Evolutionary conservation across 2,329 filamentous ascomycete species (phyloP), one percentile per base, ranked within the genome.

Genomic region (Botrytis medusae): DNA sequence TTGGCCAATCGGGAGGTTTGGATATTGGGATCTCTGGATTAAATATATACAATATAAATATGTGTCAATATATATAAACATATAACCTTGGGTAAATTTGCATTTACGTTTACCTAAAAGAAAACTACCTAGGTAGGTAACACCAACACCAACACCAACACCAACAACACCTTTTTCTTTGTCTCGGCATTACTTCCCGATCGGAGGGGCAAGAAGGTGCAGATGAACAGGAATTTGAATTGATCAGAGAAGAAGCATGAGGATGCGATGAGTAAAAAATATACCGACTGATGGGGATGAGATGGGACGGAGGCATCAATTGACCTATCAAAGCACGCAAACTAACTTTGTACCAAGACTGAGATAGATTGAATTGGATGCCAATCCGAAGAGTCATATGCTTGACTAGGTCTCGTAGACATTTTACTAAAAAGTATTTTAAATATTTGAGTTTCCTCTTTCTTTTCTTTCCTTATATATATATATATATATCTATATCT

Each of bases 101-200:
- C 37, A 37, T 8, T 8, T 1, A 9, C 37, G 9, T 37, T 9
- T 9, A 37, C 37, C 37, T 37, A 37, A 37, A 37, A 37, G 9
- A 8, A 37, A 9, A 37, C 37, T 37, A 9, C 37, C 37, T 37
- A 37, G 37, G 37, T 37, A 37, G 37, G 37, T 37, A 37, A 37
- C 37, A 37, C 37, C 37, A 37, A 8, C 37, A 37, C 8, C 37
- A 9, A 37, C 37, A 37, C 37, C 37, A 37, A 8, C 37, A 37
- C 8, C 37, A 9, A n/a, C n/a, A n/a, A n/a, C n/a, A n/a, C n/a
- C 37, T n/a, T 62, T 62, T 25, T 29, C n/a, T 40, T 62, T 42
- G 60, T 62, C 60, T 62, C 60, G 60, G 34, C 34, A 62, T 54
- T n/a, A 54, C 48, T n/a, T 40, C 40, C 34, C 60, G 59, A 18